Evolutionary conservation across 768 basidiomycete species (phyloP).

Genomic region (Tulasnella sp.): DNA sequence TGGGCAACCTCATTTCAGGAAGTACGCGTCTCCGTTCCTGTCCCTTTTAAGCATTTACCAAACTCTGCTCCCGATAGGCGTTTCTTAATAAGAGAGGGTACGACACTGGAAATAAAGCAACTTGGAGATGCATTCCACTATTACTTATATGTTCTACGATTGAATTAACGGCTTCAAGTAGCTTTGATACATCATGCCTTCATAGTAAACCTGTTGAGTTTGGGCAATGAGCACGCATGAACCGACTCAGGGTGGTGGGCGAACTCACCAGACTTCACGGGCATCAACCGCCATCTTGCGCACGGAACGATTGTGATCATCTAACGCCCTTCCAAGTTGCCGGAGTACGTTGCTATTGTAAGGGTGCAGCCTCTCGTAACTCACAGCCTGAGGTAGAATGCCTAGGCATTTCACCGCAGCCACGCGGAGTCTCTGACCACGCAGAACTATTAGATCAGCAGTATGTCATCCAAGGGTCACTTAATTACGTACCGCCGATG

Average conservation of each 20-base stretch:
- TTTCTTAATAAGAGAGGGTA: constrained; percentile 50
- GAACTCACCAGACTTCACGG: constrained; percentile 33
- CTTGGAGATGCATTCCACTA: constrained; percentile 80
- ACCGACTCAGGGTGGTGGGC: neutral
- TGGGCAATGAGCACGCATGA: neutral
- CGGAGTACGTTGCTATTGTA: constrained; percentile 65
- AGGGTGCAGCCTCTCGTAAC: constrained; percentile 77
- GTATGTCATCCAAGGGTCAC: neutral
- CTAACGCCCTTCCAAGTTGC: constrained; percentile 65
- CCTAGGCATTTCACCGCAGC: constrained; percentile 69
- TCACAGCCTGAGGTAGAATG: constrained; percentile 63
- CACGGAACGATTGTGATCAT: constrained; percentile 82
- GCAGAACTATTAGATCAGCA: neutral
- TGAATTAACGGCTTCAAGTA: constrained; percentile 24
- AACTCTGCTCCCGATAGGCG: constrained; percentile 31
- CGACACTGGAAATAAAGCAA: constrained; percentile 56
- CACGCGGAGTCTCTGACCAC: constrained; percentile 58
- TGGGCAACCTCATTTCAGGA: constrained; percentile 81
- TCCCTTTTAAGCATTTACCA: neutral
- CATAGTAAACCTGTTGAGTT: neutral
- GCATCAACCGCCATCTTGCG: constrained; percentile 86
- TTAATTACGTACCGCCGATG: neutral
- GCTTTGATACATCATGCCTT: neutral
- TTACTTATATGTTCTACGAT: constrained; percentile 60
- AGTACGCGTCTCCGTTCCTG: neutral